These are phyloP conservation scores for Tulasnella sp. DNA, from an alignment of 768 basidiomycete species.

Conservation along the genomic window DNA sequence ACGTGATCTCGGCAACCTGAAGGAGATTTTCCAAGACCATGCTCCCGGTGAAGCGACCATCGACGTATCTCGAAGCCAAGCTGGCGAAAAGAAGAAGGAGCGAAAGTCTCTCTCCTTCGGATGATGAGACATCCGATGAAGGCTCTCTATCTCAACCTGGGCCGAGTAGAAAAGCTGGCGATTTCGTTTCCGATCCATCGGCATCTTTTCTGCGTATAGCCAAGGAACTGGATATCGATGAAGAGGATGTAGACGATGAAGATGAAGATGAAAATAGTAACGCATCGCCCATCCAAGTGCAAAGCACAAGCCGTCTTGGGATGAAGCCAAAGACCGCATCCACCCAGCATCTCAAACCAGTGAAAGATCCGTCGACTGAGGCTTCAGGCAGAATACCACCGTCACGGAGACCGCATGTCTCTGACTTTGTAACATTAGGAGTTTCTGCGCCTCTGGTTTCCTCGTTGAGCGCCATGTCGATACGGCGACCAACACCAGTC, in stretches of 20 bases:
- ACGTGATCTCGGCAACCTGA: neutral
- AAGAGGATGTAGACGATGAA: neutral
- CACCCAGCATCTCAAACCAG: neutral
- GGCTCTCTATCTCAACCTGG: neutral
- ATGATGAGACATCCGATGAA: neutral
- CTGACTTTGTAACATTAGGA: conserved; percentile 33
- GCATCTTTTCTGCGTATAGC: neutral
- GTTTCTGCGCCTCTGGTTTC: conserved; percentile 44
- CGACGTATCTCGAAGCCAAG: neutral
- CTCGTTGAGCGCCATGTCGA: conserved; percentile 75
- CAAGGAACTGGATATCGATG: neutral
- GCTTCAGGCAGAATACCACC: neutral
- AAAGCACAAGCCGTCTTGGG: neutral
- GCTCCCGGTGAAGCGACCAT: neutral
- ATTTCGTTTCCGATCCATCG: neutral
- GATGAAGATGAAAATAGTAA: neutral
- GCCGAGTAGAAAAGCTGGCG: neutral
- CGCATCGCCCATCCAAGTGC: neutral
- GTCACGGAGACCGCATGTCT: neutral
- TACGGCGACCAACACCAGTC: conserved; percentile 74
- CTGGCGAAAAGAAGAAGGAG: neutral
- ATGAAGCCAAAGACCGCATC: neutral
- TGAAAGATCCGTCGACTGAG: neutral
- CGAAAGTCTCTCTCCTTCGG: neutral
- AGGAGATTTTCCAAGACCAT: neutral